Evolutionary conservation across 805 yeast species (phyloP), one percentile per base, ranked within the genome.

Genomic region (Cyberlindnera xylosilytica): DNA sequence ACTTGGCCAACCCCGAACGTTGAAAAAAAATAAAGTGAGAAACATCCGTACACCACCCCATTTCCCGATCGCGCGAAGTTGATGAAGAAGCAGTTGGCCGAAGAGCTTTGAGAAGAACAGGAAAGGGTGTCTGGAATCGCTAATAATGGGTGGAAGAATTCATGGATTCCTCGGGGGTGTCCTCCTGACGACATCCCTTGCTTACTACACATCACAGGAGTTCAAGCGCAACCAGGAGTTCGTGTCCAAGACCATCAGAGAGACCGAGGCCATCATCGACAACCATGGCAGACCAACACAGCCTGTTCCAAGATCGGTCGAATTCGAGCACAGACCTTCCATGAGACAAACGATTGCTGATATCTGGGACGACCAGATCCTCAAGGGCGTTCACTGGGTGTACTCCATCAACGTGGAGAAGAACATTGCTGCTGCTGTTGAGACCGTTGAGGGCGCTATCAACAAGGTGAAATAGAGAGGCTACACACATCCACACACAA

Each of bases 341-440:
- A 62, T 68, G 24, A 55, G 55, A 9, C 89, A 87, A 60, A 81
- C 89, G 0, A 68, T 76, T 46, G 83, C 81, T 51, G 95, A 86
- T 55, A 70, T 85, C 32, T 86, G 95, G 95, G 82, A 86, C 57
- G 79, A 76, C 34, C 90, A 84, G 58, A 73, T 86, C 41, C 71
- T 83, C 44, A 69, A 66, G 34, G 73, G 75, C 45, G 86, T 81
- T 18, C 78, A 79, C 51, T 81, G 84, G 76, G 51, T 83, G 12
- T 83, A 83, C 54, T 55, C 72, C 36, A 67, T 77, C 47, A 70
- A 72, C 58, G 64, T 78, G 73, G 66, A 74, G 61, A 63, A 65
- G 43, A 53, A 36, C 16, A 37, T 49, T 7, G 36, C 50, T 5
- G 37, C 36, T n/a, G 41, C 50, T 13, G 40, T 45, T 18, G 45